Percentiles rank a stretch among this genome's conserved stretches.
phyloP scores from a whole-genome alignment of 1,284 basidiomycete genomes.

The Rhodotorula sp. region DNA sequence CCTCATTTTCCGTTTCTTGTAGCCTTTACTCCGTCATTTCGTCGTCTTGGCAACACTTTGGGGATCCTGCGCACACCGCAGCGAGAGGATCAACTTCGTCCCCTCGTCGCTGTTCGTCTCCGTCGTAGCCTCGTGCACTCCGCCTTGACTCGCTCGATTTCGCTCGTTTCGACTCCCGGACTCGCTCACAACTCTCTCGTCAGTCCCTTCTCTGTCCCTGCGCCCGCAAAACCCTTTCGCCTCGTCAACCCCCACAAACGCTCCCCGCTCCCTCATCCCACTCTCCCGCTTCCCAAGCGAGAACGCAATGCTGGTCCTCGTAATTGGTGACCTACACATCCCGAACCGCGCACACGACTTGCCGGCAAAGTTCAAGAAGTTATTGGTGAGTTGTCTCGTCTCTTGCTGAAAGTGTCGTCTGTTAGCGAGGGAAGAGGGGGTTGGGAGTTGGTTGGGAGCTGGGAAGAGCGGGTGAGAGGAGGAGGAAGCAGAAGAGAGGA shows the following conservation, averaged over 20 bases:
- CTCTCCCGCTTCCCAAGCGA: background rate
- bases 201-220: background rate
- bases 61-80: too few relatives aligned
- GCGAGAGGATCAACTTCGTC: too few relatives aligned
- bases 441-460: background rate
- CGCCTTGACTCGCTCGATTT: too few relatives aligned
- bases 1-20: too few relatives aligned
- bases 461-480: background rate
- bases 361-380: slow-evolving; percentile 94
- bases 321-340: slow-evolving; percentile 93
- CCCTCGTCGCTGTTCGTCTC: too few relatives aligned
- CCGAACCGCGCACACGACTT: slow-evolving; percentile 81
- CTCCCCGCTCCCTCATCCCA: background rate
- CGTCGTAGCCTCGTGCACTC: too few relatives aligned
- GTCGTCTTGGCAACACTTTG: too few relatives aligned
- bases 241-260: background rate
- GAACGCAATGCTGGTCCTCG: slow-evolving; percentile 71
- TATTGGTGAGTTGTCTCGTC: slow-evolving; percentile 74
- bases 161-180: too few relatives aligned
- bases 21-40: too few relatives aligned
- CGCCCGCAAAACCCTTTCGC: background rate
- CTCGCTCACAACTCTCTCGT: background rate
- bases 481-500: too few relatives aligned
- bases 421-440: background rate
- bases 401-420: too few relatives aligned